Evolutionary conservation across 2,329 filamentous ascomycete species (phyloP).

Genomic region (Colletotrichum limetticola): DNA sequence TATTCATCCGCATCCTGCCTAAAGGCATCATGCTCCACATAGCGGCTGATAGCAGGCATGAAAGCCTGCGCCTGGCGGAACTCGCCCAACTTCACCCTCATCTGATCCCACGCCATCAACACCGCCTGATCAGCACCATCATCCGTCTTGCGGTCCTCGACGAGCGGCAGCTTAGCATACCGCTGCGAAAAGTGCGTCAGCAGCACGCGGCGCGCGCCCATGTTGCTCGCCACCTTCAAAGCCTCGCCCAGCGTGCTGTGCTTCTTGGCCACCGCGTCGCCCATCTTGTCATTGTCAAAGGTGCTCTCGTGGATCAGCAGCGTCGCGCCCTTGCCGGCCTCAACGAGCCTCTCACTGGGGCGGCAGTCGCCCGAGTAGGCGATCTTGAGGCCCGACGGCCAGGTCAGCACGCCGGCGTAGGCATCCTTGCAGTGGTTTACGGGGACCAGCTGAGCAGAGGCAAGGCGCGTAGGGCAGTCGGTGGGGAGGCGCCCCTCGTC

Average conservation of each 20-base stretch:
- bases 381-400: constrained; percentile 83
- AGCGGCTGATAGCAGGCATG: constrained; percentile 66
- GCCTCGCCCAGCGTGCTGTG: constrained; percentile 92
- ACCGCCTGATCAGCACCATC: constrained; percentile 67
- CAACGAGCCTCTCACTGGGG: constrained; percentile 76
- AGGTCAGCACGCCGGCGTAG: constrained; percentile 80
- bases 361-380: constrained; percentile 96
- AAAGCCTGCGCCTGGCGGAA: constrained; percentile 74
- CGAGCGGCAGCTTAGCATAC: constrained; percentile 79
- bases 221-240: constrained; percentile 77
- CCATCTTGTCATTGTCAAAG: constrained; percentile 85
- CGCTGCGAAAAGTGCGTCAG: constrained; percentile 96
- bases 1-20: neutral
- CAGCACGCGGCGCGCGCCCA: constrained; percentile 83
- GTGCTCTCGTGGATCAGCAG: constrained; percentile 96
- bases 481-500: constrained; percentile 51
- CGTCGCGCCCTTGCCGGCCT: constrained; percentile 79
- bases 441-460: constrained; percentile 70
- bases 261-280: constrained; percentile 86
- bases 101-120: constrained; percentile 82
- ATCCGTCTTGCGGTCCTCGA: constrained; percentile 51
- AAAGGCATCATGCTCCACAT: constrained; percentile 58
- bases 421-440: constrained; percentile 86
- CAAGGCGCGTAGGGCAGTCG: constrained; percentile 66
- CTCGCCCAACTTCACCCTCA: constrained; percentile 77